phyloP scores from a whole-genome alignment of 192 early-diverging fungal genomes.

The Globomyces pollinis-pini region DNA sequence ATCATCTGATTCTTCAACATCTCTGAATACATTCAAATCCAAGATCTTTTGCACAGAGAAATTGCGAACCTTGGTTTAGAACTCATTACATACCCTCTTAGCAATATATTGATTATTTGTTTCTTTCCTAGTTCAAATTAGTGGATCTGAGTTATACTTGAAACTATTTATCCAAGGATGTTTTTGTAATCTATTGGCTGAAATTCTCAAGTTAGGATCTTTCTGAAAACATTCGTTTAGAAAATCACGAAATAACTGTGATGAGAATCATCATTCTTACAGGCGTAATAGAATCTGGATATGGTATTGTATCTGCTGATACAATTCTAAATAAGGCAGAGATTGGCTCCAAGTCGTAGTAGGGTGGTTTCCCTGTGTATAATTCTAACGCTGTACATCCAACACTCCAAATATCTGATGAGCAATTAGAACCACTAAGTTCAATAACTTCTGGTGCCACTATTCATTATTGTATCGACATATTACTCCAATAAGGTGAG shows the following conservation, averaged over 20 bases:
- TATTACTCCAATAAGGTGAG: slow-evolving; percentile 47
- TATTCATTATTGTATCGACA: too few relatives aligned
- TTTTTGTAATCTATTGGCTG: slow-evolving; percentile 60
- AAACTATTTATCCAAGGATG: slow-evolving; percentile 69
- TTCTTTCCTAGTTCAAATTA: too few relatives aligned
- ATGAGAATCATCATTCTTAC: slow-evolving; percentile 8
- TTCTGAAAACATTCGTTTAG: slow-evolving; percentile 80
- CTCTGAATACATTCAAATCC: too few relatives aligned
- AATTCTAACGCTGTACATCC: slow-evolving; percentile 93
- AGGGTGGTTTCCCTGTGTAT: slow-evolving; percentile 88
- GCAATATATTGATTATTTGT: too few relatives aligned
- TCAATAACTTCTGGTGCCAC: slow-evolving; percentile 67
- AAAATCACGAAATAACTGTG: slow-evolving; percentile 68
- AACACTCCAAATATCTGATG: slow-evolving; percentile 93
- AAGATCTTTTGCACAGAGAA: too few relatives aligned
- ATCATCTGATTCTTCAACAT: too few relatives aligned
- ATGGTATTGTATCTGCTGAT: slow-evolving; percentile 64
- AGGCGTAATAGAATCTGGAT: slow-evolving; percentile 69
- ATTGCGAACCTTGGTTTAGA: too few relatives aligned
- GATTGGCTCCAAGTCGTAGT: slow-evolving; percentile 76
- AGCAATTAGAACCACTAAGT: slow-evolving; percentile 75
- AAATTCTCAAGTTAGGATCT: slow-evolving; percentile 61
- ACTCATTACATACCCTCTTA: too few relatives aligned
- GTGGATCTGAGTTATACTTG: too few relatives aligned
- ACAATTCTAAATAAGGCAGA: slow-evolving; percentile 91